Evolutionary conservation across 768 basidiomycete genomes (phyloP), one percentile per base, ranked within the genome.

Genomic region (Suillus weaverae): DNA sequence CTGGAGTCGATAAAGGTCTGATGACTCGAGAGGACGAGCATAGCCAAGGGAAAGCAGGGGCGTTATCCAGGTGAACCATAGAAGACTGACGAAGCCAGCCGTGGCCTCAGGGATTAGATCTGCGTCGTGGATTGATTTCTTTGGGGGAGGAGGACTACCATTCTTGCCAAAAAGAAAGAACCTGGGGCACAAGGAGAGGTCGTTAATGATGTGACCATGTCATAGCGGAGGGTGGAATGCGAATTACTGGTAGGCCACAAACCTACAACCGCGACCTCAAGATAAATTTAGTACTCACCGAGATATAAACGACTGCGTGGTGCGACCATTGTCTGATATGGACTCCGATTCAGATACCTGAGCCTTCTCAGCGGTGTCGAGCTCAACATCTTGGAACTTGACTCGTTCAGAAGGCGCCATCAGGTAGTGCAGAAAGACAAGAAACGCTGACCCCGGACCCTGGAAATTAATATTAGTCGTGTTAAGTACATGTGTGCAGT

Each of bases 1-100:
- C 64, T 87, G 87, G 32, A 95, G 85, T 74, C 86, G 90, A 81
- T 89, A 95, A 4, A 96, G 80, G 75, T 96, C 94, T 0, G 89
- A 77, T 0, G 88, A 87, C 70, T 94, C 90, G 3, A 97, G 82
- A 1, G 94, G 91, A 9, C 94, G 85, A 9, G 86, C 83, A 71
- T 94, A 94, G 9, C 94, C 94, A 13, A 94, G 79, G 11, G 79
- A 74, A 67, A 96, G 82, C 30, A 95, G 76, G 3, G 86, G 84
- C 3, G 86, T 87, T 22, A 95, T 82, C 94, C 94, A 95, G 51
- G 76, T 75, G 68, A 94, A 96, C 38, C 86, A 88, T 4, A 94
- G 67, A 6, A 84, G 71, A 68, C 79, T 83, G 66, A 86, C 82
- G 73, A 85, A 83, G 44, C 81, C 80, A 0, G 92, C 92, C 1